These are phyloP conservation scores for Leccinum pseudoinsigne DNA, from an alignment of 1,284 basidiomycete species.

Conservation along the genomic window DNA sequence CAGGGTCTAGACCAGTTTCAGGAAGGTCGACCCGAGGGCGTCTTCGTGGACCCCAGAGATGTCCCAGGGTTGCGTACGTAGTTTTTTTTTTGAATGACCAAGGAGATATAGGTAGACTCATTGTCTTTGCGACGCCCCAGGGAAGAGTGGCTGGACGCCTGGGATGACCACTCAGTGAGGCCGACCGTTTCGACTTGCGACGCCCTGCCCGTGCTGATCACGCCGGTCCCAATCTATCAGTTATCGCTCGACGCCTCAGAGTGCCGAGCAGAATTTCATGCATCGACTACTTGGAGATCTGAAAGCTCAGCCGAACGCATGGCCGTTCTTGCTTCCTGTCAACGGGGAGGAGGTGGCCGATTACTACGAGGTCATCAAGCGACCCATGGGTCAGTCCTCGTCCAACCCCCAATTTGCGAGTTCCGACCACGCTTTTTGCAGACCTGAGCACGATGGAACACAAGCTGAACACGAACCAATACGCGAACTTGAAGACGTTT, in stretches of 20 bases:
- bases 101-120: conserved; percentile 2
- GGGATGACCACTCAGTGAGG: conserved; percentile 79
- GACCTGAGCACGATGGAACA: conserved; percentile 93
- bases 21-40: conserved; percentile 46
- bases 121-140: conserved; percentile 38
- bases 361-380: conserved; percentile 89
- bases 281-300: conserved; percentile 85
- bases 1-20: conserved; percentile 82
- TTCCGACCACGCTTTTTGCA: conserved; percentile 3
- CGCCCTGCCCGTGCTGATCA: conserved; percentile 4
- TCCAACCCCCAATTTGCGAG: neutral
- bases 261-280: conserved; percentile 67
- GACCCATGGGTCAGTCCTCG: conserved; percentile 84
- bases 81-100: conserved; percentile 9
- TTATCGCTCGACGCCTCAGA: conserved; percentile 48
- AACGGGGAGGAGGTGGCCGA: conserved; percentile 84
- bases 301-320: conserved; percentile 78
- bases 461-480: conserved; percentile 85
- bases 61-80: conserved; percentile 83
- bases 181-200: neutral
- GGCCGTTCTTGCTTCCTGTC: conserved; percentile 89
- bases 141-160: conserved; percentile 93
- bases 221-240: conserved; percentile 23
- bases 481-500: conserved; percentile 78
- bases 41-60: conserved; percentile 65